Percentiles rank a stretch among this genome's conserved stretches.
phyloP scores from a whole-genome alignment of 2,329 filamentous ascomycete species.

The Epichloe gansuensis region DNA sequence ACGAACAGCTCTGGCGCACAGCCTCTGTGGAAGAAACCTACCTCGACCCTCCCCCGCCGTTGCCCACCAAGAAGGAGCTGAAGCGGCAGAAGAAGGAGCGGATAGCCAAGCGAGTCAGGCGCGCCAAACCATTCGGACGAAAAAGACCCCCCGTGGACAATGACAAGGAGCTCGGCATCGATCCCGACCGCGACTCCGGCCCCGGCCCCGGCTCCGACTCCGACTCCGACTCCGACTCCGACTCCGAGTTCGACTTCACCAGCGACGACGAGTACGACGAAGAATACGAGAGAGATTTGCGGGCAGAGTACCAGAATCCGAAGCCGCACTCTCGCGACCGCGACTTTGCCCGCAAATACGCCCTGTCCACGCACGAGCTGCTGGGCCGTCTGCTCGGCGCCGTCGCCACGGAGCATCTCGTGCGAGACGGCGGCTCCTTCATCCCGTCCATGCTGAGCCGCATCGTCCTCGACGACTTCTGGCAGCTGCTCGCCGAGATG shows the following conservation, averaged over 20 bases:
- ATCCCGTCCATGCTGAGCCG: too few relatives aligned
- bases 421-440: too few relatives aligned
- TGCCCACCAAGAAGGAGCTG: conserved; percentile 3
- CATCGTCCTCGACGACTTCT: too few relatives aligned
- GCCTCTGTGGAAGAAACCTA: conserved; percentile 12
- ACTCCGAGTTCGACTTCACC: neutral
- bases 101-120: neutral
- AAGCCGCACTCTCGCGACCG: conserved; percentile 12
- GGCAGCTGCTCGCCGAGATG: too few relatives aligned
- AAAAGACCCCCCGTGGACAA: neutral
- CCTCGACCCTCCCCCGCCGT: conserved; percentile 15
- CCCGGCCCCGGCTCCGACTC: too few relatives aligned
- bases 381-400: too few relatives aligned
- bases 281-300: conserved; percentile 5
- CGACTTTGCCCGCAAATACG: conserved; percentile 17
- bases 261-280: neutral
- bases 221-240: too few relatives aligned
- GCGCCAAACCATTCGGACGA: neutral
- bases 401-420: too few relatives aligned
- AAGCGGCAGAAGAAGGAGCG: neutral
- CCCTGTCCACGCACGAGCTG: conserved; percentile 9
- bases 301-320: conserved; percentile 10
- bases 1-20: conserved; percentile 3
- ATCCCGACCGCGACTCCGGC: neutral
- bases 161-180: neutral